A percentile compares a stretch with the other conserved stretches of the same genome.
Evolutionary conservation across 2,329 filamentous ascomycete species (phyloP).

Genomic region (Cladosporium austrohemisphaericum): DNA sequence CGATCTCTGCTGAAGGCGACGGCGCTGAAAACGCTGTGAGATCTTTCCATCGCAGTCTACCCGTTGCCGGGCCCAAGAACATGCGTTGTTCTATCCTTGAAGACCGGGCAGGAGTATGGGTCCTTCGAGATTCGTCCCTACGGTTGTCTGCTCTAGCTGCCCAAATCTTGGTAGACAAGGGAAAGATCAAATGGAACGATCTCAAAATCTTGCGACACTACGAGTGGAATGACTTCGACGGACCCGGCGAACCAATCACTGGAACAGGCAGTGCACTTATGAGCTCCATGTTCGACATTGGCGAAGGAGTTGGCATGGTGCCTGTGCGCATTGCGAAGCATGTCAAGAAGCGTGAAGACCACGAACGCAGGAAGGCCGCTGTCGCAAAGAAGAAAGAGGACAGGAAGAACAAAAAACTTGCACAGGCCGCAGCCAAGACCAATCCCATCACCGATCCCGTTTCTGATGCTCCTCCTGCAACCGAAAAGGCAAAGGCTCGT

Average conservation of each 20-base stretch:
- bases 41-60: slow-evolving; percentile 61
- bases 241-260: slow-evolving; percentile 68
- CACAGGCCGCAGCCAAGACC: not conserved
- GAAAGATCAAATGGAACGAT: slow-evolving; percentile 60
- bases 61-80: slow-evolving; percentile 40
- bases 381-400: slow-evolving; percentile 29
- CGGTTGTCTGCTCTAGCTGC: slow-evolving; percentile 62
- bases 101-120: slow-evolving; percentile 64
- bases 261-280: slow-evolving; percentile 61
- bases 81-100: slow-evolving; percentile 65
- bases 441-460: slow-evolving; percentile 1
- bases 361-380: slow-evolving; percentile 47
- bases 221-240: slow-evolving; percentile 75
- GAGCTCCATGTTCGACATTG: slow-evolving; percentile 56
- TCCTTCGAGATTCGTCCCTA: slow-evolving; percentile 57
- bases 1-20: slow-evolving; percentile 63
- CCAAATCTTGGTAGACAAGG: slow-evolving; percentile 59
- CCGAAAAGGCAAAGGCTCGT: not conserved
- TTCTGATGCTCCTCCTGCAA: not conserved
- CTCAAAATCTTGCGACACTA: slow-evolving; percentile 62
- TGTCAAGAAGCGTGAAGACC: slow-evolving; percentile 52
- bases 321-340: slow-evolving; percentile 60
- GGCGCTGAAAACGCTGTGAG: slow-evolving; percentile 66
- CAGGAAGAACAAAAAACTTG: slow-evolving; percentile 22
- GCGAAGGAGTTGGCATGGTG: slow-evolving; percentile 61